phyloP scores from a whole-genome alignment of 345 rosid species.

The Citrus australasica region DNA sequence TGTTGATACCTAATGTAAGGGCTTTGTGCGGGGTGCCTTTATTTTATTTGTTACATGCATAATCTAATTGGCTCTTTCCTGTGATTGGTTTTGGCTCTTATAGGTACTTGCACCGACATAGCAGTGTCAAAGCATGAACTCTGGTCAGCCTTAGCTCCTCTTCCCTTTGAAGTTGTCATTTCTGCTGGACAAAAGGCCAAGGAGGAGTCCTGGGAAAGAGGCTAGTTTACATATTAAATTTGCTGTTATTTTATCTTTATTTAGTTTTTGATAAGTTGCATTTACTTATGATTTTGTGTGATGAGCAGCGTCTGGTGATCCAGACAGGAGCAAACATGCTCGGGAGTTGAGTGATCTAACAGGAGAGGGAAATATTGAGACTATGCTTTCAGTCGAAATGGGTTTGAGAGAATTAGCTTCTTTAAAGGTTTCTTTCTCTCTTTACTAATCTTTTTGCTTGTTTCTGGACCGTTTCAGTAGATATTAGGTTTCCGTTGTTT shows the following conservation, averaged over 20 bases:
- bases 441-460: slow-evolving; percentile 2
- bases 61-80: slow-evolving; percentile 20
- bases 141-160: slow-evolving; percentile 98
- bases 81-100: slow-evolving; percentile 14
- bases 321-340: slow-evolving; percentile 47
- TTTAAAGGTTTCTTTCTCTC: slow-evolving; percentile 63
- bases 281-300: slow-evolving; percentile 9
- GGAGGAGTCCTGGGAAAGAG: slow-evolving; percentile 64
- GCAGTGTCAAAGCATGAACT: slow-evolving; percentile 73
- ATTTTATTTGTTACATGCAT: neutral
- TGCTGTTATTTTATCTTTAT: neutral
- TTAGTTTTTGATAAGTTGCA: neutral
- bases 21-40: neutral
- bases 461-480: neutral
- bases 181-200: slow-evolving; percentile 98
- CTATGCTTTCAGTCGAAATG: slow-evolving; percentile 98
- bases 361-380: slow-evolving; percentile 98
- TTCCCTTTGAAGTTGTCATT: slow-evolving; percentile 90
- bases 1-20: neutral
- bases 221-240: slow-evolving; percentile 35
- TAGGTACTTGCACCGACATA: slow-evolving; percentile 84
- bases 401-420: slow-evolving; percentile 89
- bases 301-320: slow-evolving; percentile 45
- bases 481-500: neutral
- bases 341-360: slow-evolving; percentile 71